Percentiles rank a stretch among this genome's conserved stretches.
Evolutionary conservation across 2,329 filamentous ascomycete species (phyloP).

Genomic region (Cladosporium sp.): DNA sequence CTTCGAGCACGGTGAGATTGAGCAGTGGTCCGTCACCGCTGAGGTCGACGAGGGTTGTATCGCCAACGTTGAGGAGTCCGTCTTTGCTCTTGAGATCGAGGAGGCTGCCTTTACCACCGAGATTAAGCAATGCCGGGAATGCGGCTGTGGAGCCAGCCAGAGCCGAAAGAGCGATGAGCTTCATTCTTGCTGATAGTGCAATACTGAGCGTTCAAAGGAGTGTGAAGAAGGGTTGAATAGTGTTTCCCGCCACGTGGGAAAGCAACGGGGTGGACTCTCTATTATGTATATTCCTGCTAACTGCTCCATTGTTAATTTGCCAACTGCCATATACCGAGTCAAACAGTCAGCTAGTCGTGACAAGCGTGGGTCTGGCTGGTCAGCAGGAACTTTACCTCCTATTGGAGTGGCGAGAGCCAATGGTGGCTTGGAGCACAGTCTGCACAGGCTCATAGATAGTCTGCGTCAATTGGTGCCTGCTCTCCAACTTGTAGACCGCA

Average conservation of each 20-base stretch:
- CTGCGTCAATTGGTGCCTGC: neutral
- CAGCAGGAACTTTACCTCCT: neutral
- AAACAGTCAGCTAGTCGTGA: neutral
- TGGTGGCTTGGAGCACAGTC: neutral
- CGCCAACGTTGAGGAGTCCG: conserved; percentile 19
- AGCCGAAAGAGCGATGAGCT: conserved; percentile 5
- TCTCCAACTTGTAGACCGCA: too few species aligned
- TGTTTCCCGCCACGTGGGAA: neutral
- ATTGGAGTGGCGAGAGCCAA: neutral
- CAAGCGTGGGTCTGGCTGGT: neutral
- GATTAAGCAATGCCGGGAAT: conserved; percentile 19
- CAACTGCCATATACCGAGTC: neutral
- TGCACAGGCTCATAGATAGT: neutral
- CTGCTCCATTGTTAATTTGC: neutral
- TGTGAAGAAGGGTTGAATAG: neutral
- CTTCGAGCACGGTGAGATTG: conserved; percentile 13
- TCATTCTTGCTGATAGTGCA: neutral
- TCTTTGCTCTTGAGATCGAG: conserved; percentile 23
- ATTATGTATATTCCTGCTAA: neutral
- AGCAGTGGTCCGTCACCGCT: conserved; percentile 19
- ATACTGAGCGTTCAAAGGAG: neutral
- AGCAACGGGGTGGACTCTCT: neutral
- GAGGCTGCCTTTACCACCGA: conserved; percentile 17
- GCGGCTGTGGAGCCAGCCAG: conserved; percentile 15
- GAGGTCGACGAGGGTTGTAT: conserved; percentile 1